Evolutionary conservation across 2,329 filamentous ascomycete genomes (phyloP), one percentile per base, ranked within the genome.

Genomic region (Albifimbria verrucaria): DNA sequence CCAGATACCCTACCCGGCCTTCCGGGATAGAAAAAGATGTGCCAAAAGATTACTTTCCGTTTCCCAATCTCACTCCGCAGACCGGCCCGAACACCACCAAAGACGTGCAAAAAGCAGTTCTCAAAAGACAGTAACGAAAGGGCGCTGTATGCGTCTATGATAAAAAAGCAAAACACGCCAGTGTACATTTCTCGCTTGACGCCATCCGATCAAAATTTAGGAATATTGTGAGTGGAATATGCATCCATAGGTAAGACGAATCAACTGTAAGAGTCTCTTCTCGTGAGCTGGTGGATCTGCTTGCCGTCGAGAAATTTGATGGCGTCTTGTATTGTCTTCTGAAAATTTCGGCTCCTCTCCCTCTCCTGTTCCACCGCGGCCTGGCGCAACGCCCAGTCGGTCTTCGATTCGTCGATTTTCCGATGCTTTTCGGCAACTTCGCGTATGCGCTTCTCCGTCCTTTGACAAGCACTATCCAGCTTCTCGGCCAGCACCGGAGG

Each of bases 301-400:
- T 53, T 63, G n/a, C 64, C 59, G 3, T 65, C 62, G 23, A 81
- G 55, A 41, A 70, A 70, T 20, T 68, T 68, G 20, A 76, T 65
- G 3, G 79, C 79, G 55, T 79, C 75, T 41, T 68, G 68, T 42
- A 80, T 72, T 56, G 64, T 75, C 50, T 62, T 55, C 62, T 83
- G 81, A 59, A 85, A 85, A 1, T 65, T 54, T 7, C 70, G 69
- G 51, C 78, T 82, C 48, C 76, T 73, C 54, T 77, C 72, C 25
- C 78, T 68, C 65, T 85, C 81, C 25, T 65, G 61, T 15, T 74
- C 71, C 36, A 80, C 65, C 4, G 68, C 62, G n/a, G 54, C 61
- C 57, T 66, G 61, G 21, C 81, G 74, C 52, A 72, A 66, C 7
- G 70, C 63, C 18, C 74, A 64, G 41, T 85, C 81, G 10, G 66